Percentiles rank a stretch among this genome's conserved stretches.
Conservation (phyloP, 108 stramenopile species). For the Stephanodiscus minutulus region DNA sequence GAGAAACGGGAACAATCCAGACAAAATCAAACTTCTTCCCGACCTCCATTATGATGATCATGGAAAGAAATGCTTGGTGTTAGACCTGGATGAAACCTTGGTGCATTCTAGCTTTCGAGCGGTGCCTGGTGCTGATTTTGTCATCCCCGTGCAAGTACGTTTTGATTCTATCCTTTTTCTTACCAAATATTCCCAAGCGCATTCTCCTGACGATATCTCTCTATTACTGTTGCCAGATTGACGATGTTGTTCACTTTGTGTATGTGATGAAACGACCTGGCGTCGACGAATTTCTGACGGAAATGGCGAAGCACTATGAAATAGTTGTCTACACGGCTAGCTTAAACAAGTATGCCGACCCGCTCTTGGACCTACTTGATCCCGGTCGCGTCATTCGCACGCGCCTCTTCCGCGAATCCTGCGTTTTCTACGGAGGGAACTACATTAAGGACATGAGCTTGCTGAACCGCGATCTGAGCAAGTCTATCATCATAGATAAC, state of each 20-base stretch:
- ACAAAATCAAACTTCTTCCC: constrained; percentile 62
- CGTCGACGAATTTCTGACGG: constrained; percentile 79
- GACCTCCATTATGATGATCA: constrained; percentile 65
- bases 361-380: constrained; percentile 93
- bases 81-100: constrained; percentile 98
- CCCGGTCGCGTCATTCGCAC: constrained; percentile 91
- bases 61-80: constrained; percentile 92
- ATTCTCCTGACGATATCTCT: background rate
- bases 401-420: constrained; percentile 93
- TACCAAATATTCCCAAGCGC: background rate
- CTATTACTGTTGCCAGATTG: background rate
- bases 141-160: constrained; percentile 95
- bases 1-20: constrained; percentile 17
- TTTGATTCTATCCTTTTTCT: background rate
- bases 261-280: constrained; percentile 90
- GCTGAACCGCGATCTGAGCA: constrained; percentile 79
- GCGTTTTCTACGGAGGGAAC: constrained; percentile 88
- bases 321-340: constrained; percentile 96
- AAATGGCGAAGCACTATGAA: constrained; percentile 84
- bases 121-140: constrained; percentile 94
- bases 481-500: constrained; percentile 94
- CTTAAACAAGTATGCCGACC: constrained; percentile 94
- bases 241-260: constrained; percentile 52
- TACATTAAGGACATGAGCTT: constrained; percentile 92
- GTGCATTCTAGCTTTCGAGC: constrained; percentile 98